Base-by-base conservation (phyloP, 768 basidiomycete species). In the Xerocomellus dryophilus region DNA sequence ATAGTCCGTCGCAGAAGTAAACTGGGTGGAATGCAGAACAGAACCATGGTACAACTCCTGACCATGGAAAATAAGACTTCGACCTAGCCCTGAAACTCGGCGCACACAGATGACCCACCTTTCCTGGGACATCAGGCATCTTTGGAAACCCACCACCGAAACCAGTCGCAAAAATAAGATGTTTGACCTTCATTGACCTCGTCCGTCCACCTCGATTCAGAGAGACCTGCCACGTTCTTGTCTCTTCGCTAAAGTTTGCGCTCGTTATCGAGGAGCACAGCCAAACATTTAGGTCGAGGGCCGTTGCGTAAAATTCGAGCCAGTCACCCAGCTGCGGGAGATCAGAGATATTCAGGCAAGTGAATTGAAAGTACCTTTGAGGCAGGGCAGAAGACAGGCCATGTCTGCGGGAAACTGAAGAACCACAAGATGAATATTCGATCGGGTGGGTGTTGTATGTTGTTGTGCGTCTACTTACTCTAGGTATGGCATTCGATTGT, bases 221-320 rank as follows among this genome's bases (percentile, higher is more conserved):
- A 2, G 57, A 64, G 25, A 81, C 74, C 21, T 66, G 62, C 82
- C 82, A 84, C 7, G 64, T 69, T 32, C 63, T 63, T 25, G 66
- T 70, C 31, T 63, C 64, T 23, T 68, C 65, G 58, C 74, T 65
- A 61, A 75, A 76, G 0, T 39, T 56, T 7, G 76, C 65, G 12
- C 59, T 66, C 1, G 53, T 64, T 21, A 81, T 66, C 15, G 65
- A 73, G 3, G 80, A 71, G 0, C 77, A 78, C 0, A 76, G 78
- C 86, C 83, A 86, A 17, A 84, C 77, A 57, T 84, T 80, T 8
- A 88, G 62, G 54, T 86, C 85, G 51, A 85, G 71, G 4, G 76
- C 64, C 10, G 77, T 71, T 0, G 79, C 83, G 54, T 87, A 88
- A 8, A 63, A 70, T 63, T 88, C 85, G 1, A 87, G 74, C 81